Conservation (phyloP, 2,329 filamentous ascomycete species). For the Pyrenophora teres region DNA sequence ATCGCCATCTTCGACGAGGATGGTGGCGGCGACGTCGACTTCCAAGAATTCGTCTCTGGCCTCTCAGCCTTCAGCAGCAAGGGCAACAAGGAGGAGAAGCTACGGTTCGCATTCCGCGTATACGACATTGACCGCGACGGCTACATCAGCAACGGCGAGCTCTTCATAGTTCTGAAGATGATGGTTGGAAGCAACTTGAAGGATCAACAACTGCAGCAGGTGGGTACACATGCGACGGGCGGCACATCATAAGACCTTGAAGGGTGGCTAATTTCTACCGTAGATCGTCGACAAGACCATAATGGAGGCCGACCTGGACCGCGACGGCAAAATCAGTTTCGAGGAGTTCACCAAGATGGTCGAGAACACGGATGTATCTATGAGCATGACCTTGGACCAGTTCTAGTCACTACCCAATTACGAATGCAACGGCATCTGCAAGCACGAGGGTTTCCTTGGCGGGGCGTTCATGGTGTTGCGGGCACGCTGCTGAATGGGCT, state of each 20-base stretch:
- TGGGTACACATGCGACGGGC: conserved; percentile 23
- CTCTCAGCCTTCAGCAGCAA: conserved; percentile 95
- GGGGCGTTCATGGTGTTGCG: conserved; percentile 43
- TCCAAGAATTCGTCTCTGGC: conserved; percentile 96
- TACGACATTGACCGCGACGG: conserved; percentile 99
- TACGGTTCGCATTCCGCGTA: conserved; percentile 97
- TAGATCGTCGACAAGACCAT: conserved; percentile 99
- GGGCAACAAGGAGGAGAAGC: conserved; percentile 98
- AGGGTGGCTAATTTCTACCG: conserved; percentile 13
- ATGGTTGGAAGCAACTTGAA: conserved; percentile 99
- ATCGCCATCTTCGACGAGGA: conserved; percentile 99
- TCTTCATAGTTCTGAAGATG: conserved; percentile 99
- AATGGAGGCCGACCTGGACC: conserved; percentile 97
- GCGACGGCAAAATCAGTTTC: conserved; percentile 97
- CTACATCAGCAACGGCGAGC: conserved; percentile 97
- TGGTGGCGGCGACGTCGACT: conserved; percentile 95
- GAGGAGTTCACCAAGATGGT: conserved; percentile 99
- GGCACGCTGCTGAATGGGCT: conserved; percentile 19
- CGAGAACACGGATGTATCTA: conserved; percentile 79
- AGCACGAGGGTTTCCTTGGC: conserved; percentile 32
- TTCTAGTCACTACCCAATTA: conserved; percentile 30
- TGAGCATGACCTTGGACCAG: conserved; percentile 71
- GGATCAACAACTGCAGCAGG: conserved; percentile 95
- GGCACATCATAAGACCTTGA: background rate
- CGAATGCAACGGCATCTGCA: conserved; percentile 22